These are phyloP conservation scores for Ogataea nitratoaversa DNA, from an alignment of 805 yeast species.

Conservation along the genomic window DNA sequence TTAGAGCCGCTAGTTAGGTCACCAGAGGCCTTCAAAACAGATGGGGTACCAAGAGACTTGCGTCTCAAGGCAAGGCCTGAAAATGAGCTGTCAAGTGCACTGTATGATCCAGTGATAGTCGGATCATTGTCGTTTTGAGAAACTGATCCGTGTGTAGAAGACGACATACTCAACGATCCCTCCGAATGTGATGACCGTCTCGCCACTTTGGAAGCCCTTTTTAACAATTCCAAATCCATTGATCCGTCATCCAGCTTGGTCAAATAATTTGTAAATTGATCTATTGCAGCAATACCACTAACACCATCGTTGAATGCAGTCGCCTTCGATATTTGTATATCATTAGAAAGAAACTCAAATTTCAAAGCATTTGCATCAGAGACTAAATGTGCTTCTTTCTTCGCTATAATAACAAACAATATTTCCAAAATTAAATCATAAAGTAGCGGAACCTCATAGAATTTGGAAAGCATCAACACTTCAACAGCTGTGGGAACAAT, in stretches of 20 bases:
- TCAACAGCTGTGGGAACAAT: conserved; percentile 66
- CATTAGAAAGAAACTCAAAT: conserved; percentile 11
- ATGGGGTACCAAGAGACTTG: conserved; percentile 6
- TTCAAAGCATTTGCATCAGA: conserved; percentile 35
- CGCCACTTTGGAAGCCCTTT: conserved; percentile 39
- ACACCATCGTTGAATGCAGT: conserved; percentile 11
- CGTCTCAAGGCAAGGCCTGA: background rate
- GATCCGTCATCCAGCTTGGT: conserved; percentile 64
- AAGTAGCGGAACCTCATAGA: conserved; percentile 64
- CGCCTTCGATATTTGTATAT: conserved; percentile 3
- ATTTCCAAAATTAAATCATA: conserved; percentile 68
- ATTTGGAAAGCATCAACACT: conserved; percentile 55
- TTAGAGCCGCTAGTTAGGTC: background rate
- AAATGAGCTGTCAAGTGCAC: background rate
- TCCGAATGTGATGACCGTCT: conserved; percentile 12
- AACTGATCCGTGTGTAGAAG: conserved; percentile 1
- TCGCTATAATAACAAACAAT: conserved; percentile 63
- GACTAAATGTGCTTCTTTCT: conserved; percentile 53
- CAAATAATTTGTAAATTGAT: conserved; percentile 51
- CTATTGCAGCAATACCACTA: conserved; percentile 29
- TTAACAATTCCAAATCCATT: conserved; percentile 50
- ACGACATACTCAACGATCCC: conserved; percentile 2
- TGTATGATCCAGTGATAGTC: background rate
- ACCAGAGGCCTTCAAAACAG: conserved; percentile 2
- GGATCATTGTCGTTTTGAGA: background rate